Evolutionary conservation across 208 protist genomes (phyloP).

Genomic region (Sergeia podlipaevii): DNA sequence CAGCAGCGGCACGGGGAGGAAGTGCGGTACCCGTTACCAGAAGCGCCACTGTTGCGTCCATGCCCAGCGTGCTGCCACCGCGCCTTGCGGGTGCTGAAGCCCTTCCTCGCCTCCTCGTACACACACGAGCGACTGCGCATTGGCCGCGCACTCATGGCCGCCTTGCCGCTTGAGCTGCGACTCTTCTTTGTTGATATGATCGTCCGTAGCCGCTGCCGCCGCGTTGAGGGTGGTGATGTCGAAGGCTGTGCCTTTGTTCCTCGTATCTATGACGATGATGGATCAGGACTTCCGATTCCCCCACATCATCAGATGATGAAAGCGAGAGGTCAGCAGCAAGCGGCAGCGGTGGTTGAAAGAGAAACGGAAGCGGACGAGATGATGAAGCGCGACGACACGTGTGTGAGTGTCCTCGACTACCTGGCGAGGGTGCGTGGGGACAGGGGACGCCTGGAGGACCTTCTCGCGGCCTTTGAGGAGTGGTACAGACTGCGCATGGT

Average conservation of each 20-base stretch:
- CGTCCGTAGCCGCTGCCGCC: conserved; percentile 12
- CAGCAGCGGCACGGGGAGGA: not conserved
- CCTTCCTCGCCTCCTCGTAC: conserved; percentile 19
- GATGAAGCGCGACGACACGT: not conserved
- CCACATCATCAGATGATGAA: no score
- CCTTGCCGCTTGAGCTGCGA: conserved; percentile 32
- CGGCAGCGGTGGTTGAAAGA: no score
- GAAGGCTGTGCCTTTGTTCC: conserved; percentile 35
- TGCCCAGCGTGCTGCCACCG: conserved; percentile 17
- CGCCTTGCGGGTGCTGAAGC: conserved; percentile 19
- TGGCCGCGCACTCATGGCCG: conserved; percentile 12
- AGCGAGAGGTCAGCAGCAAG: no score
- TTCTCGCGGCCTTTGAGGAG: conserved; percentile 66
- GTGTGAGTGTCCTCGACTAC: conserved; percentile 28
- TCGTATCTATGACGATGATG: not conserved
- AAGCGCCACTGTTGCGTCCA: conserved; percentile 1
- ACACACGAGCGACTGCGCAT: conserved; percentile 17
- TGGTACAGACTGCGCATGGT: conserved; percentile 73
- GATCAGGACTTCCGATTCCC: no score
- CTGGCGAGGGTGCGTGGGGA: conserved; percentile 33
- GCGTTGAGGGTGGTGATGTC: not conserved
- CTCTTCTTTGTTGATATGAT: conserved; percentile 40
- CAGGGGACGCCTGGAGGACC: conserved; percentile 28
- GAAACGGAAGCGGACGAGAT: not conserved
- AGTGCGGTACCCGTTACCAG: not conserved